phyloP scores from a whole-genome alignment of 2,329 filamentous ascomycete genomes.

The Penicillium sp. region DNA sequence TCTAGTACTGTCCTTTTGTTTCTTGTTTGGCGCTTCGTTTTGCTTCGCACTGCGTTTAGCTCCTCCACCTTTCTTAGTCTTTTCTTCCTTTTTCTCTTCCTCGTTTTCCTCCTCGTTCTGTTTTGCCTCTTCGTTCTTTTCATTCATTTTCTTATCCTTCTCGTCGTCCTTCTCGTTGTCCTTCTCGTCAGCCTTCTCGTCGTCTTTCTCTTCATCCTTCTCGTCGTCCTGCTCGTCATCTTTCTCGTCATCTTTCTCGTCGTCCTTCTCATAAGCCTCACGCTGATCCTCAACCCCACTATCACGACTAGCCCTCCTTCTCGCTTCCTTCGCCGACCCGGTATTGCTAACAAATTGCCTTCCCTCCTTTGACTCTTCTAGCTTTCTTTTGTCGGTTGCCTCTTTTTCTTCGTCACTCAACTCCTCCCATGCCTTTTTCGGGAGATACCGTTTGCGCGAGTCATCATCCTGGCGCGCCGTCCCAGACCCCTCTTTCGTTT shows the following conservation, averaged over 20 bases:
- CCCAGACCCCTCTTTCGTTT: constrained; percentile 50
- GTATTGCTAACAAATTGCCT: constrained; percentile 49
- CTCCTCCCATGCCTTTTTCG: constrained; percentile 51
- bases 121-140: not conserved
- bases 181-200: not conserved
- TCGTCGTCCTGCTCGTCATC: not conserved
- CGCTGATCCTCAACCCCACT: not conserved
- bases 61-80: not conserved
- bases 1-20: constrained; percentile 1
- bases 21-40: constrained; percentile 7
- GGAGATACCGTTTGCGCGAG: constrained; percentile 46
- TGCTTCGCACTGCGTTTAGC: constrained; percentile 11
- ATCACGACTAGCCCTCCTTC: constrained; percentile 39
- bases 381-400: constrained; percentile 40
- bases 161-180: not conserved
- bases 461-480: constrained; percentile 48
- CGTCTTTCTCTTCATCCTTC: not conserved
- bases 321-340: constrained; percentile 40
- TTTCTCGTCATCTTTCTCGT: not conserved
- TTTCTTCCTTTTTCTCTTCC: not conserved
- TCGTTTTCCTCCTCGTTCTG: not conserved
- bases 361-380: constrained; percentile 37
- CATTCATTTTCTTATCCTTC: not conserved
- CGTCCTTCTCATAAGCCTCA: not conserved
- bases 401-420: constrained; percentile 49